Evolutionary conservation across 768 basidiomycete genomes (phyloP).

Genomic region (Lyophyllum semitale): DNA sequence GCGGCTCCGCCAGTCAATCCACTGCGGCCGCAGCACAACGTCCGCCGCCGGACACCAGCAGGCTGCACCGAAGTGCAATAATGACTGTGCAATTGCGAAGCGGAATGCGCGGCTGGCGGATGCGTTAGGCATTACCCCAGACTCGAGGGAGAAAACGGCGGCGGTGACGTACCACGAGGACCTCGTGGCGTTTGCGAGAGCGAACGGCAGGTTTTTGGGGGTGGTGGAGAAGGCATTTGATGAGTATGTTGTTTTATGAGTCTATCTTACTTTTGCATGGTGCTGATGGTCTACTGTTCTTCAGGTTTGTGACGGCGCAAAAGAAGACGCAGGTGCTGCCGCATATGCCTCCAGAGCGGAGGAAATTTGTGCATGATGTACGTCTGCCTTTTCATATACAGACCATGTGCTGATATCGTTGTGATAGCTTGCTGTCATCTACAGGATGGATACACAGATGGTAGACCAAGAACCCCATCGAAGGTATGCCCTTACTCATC

Average conservation of each 20-base stretch:
- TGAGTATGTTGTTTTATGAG: slow-evolving; percentile 57
- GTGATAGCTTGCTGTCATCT: slow-evolving; percentile 70
- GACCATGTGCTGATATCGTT: slow-evolving; percentile 1
- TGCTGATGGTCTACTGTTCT: slow-evolving; percentile 4
- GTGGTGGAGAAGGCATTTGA: slow-evolving; percentile 81
- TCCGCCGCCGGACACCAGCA: slow-evolving; percentile 44
- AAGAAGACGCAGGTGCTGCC: slow-evolving; percentile 75
- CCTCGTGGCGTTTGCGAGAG: slow-evolving; percentile 58
- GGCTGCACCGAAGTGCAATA: slow-evolving; percentile 63
- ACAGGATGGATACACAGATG: slow-evolving; percentile 82
- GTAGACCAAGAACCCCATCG: slow-evolving; percentile 91
- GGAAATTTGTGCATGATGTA: slow-evolving; percentile 83
- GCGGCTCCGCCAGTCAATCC: slow-evolving; percentile 69
- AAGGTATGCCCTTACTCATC: slow-evolving; percentile 36
- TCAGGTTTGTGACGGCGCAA: slow-evolving; percentile 69
- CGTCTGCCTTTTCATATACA: slow-evolving; percentile 28
- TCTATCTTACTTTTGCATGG: slow-evolving; percentile 18
- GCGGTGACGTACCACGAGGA: slow-evolving; percentile 63
- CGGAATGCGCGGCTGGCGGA: slow-evolving; percentile 89
- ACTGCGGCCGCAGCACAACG: slow-evolving; percentile 64
- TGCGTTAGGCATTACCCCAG: slow-evolving; percentile 81
- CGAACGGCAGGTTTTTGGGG: slow-evolving; percentile 65
- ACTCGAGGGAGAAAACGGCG: slow-evolving; percentile 38
- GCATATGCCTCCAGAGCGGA: slow-evolving; percentile 75
- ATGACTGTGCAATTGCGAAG: slow-evolving; percentile 82